Evolutionary conservation across 23 red algal genomes (phyloP).

Genomic region (Cyanidioschyzon merolae): DNA sequence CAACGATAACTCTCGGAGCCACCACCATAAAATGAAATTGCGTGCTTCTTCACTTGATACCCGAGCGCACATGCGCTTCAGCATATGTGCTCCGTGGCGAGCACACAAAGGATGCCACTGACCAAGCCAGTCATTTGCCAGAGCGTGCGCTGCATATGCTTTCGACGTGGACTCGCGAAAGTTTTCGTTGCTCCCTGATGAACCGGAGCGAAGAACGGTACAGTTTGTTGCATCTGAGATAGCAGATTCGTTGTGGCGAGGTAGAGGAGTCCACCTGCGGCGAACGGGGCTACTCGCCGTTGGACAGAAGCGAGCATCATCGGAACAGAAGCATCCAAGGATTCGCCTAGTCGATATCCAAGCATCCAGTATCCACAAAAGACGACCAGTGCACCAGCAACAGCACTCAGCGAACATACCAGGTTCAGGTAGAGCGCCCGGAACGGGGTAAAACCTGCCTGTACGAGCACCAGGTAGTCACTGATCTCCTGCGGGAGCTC

Average conservation of each 20-base stretch:
- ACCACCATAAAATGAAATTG: no score
- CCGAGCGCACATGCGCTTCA: no score
- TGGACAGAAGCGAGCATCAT: not conserved
- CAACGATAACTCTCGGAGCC: no score
- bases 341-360: conserved; percentile 10
- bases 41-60: no score
- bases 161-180: not conserved
- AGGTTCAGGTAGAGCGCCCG: conserved; percentile 45
- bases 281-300: conserved; percentile 32
- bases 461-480: conserved; percentile 53
- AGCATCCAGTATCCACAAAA: conserved; percentile 17
- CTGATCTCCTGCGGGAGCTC: conserved; percentile 82
- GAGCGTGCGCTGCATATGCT: not conserved
- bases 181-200: not conserved
- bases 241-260: conserved; percentile 50
- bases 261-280: conserved; percentile 62
- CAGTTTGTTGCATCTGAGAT: conserved; percentile 23
- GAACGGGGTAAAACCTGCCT: conserved; percentile 32
- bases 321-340: not conserved
- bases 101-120: not conserved
- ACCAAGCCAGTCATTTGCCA: not conserved
- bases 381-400: conserved; percentile 30
- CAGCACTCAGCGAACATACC: conserved; percentile 29
- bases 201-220: not conserved
- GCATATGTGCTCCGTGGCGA: not conserved